These are phyloP conservation scores for Biscutella laevigata DNA, from an alignment of 441 rosid genomes.

Conservation along the genomic window DNA sequence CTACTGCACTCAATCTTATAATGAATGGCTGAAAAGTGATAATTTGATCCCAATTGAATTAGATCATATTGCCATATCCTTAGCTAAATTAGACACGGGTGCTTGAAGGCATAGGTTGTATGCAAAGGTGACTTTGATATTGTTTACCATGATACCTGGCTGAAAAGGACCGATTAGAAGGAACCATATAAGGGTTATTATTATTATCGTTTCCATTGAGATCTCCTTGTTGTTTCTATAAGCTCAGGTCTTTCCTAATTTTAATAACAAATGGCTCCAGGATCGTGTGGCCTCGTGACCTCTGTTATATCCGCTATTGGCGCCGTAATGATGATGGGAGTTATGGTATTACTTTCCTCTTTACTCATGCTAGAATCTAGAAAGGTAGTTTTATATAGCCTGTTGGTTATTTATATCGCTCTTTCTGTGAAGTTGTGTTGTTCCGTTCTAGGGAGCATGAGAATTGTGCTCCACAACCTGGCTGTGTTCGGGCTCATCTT, in stretches of 20 bases:
- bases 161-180: not conserved
- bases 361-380: conserved; percentile 13
- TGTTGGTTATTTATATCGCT: conserved; percentile 23
- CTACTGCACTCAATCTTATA: no score
- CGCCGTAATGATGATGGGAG: conserved; percentile 97
- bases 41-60: not conserved
- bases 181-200: not conserved
- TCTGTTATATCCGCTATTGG: conserved; percentile 98
- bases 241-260: conserved; percentile 1
- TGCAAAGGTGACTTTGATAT: not conserved
- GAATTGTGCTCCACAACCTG: conserved; percentile 94
- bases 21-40: not conserved
- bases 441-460: conserved; percentile 98
- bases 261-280: conserved; percentile 32
- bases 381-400: conserved; percentile 7
- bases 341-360: conserved; percentile 52
- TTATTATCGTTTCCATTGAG: not conserved
- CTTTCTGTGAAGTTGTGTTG: conserved; percentile 74
- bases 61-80: not conserved
- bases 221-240: not conserved
- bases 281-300: conserved; percentile 98
- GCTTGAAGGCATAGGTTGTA: not conserved
- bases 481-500: conserved; percentile 93
- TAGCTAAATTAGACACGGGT: not conserved
- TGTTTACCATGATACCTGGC: not conserved